Conservation (phyloP, 352 stramenopile species). For the Globisporangium parvum region DNA sequence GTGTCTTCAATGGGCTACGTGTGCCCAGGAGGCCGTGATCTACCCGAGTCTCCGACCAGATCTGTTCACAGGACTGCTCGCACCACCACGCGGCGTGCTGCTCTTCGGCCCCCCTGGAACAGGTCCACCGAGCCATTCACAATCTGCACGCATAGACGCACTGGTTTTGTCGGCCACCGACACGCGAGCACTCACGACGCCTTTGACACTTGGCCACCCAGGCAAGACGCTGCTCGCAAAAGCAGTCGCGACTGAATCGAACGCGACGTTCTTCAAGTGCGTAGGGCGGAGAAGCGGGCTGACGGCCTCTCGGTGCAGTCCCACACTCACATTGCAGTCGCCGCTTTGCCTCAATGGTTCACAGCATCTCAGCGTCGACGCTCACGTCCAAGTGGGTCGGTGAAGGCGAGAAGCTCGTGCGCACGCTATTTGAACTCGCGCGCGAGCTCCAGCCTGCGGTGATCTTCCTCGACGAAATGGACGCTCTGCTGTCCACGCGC, state of each 20-base stretch:
- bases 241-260: slow-evolving; percentile 75
- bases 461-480: slow-evolving; percentile 90
- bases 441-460: slow-evolving; percentile 76
- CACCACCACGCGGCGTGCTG: slow-evolving; percentile 63
- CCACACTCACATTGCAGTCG: not conserved
- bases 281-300: not conserved
- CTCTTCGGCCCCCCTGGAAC: slow-evolving; percentile 81
- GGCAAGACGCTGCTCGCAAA: slow-evolving; percentile 83
- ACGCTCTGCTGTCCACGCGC: slow-evolving; percentile 71
- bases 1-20: not conserved
- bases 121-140: too few species aligned
- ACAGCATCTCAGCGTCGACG: slow-evolving; percentile 83
- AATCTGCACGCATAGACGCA: too few species aligned
- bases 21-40: slow-evolving; percentile 70
- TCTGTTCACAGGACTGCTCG: slow-evolving; percentile 73
- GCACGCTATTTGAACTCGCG: slow-evolving; percentile 91
- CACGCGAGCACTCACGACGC: not conserved
- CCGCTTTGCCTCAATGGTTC: too few species aligned
- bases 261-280: slow-evolving; percentile 82
- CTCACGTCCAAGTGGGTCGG: slow-evolving; percentile 89
- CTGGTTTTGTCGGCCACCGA: too few species aligned
- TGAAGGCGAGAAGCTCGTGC: slow-evolving; percentile 93
- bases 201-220: slow-evolving; percentile 6
- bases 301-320: too few species aligned
- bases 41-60: slow-evolving; percentile 76